A percentile compares a stretch with the other conserved stretches of the same genome.
These are phyloP conservation scores for Naganishia vishniacii DNA, from an alignment of 768 basidiomycete species.

Conservation along the genomic window DNA sequence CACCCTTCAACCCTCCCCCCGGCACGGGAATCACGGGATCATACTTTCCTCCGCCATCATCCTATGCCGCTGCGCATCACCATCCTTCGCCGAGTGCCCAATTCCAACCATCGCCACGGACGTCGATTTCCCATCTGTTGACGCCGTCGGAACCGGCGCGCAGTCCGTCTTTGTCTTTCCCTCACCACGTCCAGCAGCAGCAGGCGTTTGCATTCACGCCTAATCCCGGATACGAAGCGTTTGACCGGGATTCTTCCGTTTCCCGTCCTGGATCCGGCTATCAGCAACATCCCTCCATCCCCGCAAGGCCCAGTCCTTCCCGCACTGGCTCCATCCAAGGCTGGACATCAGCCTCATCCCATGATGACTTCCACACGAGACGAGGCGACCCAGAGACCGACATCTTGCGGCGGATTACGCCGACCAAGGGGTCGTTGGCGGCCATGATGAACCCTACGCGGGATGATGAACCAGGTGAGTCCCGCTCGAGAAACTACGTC, in stretches of 20 bases:
- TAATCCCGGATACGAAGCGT: no score
- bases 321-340: background rate
- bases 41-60: no score
- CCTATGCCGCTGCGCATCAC: no score
- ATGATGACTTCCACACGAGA: no score
- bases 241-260: no score
- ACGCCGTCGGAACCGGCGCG: background rate
- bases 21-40: no score
- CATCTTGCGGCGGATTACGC: constrained; percentile 9
- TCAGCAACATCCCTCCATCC: background rate
- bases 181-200: background rate
- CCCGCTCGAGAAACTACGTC: background rate
- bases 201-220: constrained; percentile 9
- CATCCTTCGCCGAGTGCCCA: no score
- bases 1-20: no score
- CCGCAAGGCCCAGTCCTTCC: background rate
- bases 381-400: background rate
- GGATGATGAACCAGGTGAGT: no score
- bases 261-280: no score
- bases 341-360: no score
- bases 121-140: background rate
- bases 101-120: background rate
- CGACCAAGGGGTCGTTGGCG: background rate
- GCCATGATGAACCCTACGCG: constrained; percentile 3
- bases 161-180: background rate